Conservation (phyloP, 2,329 filamentous ascomycete genomes). For the Xylariaceae sp. region DNA sequence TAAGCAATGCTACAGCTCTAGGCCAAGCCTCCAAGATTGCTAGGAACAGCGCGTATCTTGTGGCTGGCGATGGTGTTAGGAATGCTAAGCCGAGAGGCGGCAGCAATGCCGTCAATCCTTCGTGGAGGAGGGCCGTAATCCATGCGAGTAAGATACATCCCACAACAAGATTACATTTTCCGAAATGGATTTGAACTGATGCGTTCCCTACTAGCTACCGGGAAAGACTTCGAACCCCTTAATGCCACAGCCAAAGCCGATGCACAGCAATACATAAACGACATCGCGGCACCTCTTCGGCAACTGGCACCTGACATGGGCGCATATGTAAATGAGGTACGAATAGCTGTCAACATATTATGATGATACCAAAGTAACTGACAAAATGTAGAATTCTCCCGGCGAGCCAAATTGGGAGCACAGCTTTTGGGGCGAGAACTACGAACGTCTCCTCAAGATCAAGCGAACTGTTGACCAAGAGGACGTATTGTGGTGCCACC, state of each 20-base stretch:
- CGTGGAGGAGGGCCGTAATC: constrained; percentile 47
- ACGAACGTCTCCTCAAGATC: constrained; percentile 41
- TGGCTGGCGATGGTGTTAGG: constrained; percentile 44
- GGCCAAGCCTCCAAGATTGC: constrained; percentile 38
- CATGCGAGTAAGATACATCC: constrained; percentile 37
- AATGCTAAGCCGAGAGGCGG: constrained; percentile 45
- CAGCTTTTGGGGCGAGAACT: constrained; percentile 46
- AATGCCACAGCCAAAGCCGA: constrained; percentile 31
- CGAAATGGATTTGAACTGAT: too few species aligned
- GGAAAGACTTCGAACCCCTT: constrained; percentile 30
- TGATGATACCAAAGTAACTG: constrained; percentile 1
- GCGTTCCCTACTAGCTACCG: constrained; percentile 24
- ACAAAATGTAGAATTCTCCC: constrained; percentile 31
- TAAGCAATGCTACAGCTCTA: constrained; percentile 37
- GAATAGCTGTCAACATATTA: constrained; percentile 2
- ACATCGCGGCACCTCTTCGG: constrained; percentile 34
- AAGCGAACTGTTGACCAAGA: constrained; percentile 46
- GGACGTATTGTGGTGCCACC: constrained; percentile 48
- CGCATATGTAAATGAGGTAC: constrained; percentile 46
- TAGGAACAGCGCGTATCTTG: constrained; percentile 36
- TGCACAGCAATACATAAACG: constrained; percentile 28
- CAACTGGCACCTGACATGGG: constrained; percentile 41
- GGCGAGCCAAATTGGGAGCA: constrained; percentile 39
- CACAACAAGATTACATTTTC: too few species aligned
- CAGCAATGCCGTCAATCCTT: constrained; percentile 46